Evolutionary conservation across 805 yeast species (phyloP).

Genomic region (Kodamaea lidongshanica): DNA sequence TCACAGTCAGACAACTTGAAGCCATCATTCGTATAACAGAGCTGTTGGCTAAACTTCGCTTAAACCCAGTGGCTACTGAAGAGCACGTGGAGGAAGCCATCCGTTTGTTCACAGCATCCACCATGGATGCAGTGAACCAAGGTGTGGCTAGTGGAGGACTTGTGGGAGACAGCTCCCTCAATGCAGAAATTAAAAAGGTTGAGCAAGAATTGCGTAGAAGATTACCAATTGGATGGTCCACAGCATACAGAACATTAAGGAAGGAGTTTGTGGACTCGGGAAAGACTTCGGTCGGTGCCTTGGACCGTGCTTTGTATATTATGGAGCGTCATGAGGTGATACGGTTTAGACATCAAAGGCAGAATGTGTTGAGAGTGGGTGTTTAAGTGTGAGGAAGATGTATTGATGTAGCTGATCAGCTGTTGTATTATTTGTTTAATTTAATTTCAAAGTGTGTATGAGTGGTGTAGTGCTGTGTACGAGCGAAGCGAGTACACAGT

Average conservation of each 20-base stretch:
- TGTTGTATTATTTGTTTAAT: too few species aligned
- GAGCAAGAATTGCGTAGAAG: constrained; percentile 84
- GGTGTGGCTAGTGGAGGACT: constrained; percentile 43
- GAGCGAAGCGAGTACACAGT: too few species aligned
- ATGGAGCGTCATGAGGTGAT: constrained; percentile 85
- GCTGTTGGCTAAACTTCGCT: constrained; percentile 78
- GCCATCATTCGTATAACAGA: constrained; percentile 96
- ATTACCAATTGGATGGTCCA: constrained; percentile 94
- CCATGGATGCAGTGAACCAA: constrained; percentile 89
- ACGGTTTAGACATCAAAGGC: constrained; percentile 81
- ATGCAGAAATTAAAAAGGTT: constrained; percentile 68
- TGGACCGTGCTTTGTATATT: constrained; percentile 76
- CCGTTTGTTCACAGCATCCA: constrained; percentile 89
- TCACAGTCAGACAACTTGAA: constrained; percentile 94
- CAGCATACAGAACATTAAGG: constrained; percentile 75
- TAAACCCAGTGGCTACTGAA: constrained; percentile 78
- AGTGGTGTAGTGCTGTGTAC: too few species aligned
- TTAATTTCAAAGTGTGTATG: too few species aligned
- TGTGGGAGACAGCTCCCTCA: constrained; percentile 50
- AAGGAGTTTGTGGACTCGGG: constrained; percentile 73
- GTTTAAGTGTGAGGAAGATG: constrained; percentile 42
- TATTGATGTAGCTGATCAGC: too few species aligned
- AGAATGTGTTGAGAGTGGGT: constrained; percentile 70
- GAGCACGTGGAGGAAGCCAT: constrained; percentile 95
- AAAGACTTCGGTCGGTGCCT: constrained; percentile 58